Evolutionary conservation across 2,329 filamentous ascomycete species (phyloP).

Genomic region (Pezicula neosporulosa): DNA sequence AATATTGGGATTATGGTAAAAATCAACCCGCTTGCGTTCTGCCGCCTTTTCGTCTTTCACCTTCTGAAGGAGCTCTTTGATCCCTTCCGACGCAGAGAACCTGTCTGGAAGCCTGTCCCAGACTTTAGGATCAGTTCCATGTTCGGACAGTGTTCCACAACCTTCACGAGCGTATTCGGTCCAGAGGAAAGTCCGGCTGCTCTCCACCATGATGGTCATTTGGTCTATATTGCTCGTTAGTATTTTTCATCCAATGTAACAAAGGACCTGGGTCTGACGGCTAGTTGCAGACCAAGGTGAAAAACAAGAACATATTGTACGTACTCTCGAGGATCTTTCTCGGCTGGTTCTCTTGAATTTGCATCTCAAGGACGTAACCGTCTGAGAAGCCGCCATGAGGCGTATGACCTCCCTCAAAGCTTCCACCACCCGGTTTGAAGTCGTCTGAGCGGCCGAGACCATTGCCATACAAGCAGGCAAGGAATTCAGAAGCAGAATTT

Average conservation of each 20-base stretch:
- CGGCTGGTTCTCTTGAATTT: conserved; percentile 37
- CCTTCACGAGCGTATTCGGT: conserved; percentile 48
- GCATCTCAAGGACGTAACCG: conserved; percentile 41
- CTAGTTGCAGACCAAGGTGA: conserved; percentile 33
- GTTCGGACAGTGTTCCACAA: conserved; percentile 29
- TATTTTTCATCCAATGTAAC: conserved; percentile 33
- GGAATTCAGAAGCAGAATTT: conserved; percentile 45
- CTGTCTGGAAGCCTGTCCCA: conserved; percentile 45
- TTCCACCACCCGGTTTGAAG: conserved; percentile 44
- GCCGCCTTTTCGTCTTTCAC: conserved; percentile 15
- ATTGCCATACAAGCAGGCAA: conserved; percentile 37
- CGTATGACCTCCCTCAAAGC: conserved; percentile 32
- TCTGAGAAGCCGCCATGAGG: conserved; percentile 43
- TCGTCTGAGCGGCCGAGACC: conserved; percentile 39
- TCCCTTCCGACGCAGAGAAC: conserved; percentile 16
- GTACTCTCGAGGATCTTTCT: conserved; percentile 37
- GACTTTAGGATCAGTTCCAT: conserved; percentile 39
- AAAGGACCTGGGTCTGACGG: conserved; percentile 39
- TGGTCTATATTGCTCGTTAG: conserved; percentile 37
- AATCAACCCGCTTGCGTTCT: conserved; percentile 11
- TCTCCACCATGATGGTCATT: conserved; percentile 49
- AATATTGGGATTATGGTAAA: conserved; percentile 13
- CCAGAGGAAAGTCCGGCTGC: conserved; percentile 49
- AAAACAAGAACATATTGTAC: conserved; percentile 4
- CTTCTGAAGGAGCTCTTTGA: conserved; percentile 12